Conservation (phyloP, 768 basidiomycete species). For the Dendrothele bispora region DNA sequence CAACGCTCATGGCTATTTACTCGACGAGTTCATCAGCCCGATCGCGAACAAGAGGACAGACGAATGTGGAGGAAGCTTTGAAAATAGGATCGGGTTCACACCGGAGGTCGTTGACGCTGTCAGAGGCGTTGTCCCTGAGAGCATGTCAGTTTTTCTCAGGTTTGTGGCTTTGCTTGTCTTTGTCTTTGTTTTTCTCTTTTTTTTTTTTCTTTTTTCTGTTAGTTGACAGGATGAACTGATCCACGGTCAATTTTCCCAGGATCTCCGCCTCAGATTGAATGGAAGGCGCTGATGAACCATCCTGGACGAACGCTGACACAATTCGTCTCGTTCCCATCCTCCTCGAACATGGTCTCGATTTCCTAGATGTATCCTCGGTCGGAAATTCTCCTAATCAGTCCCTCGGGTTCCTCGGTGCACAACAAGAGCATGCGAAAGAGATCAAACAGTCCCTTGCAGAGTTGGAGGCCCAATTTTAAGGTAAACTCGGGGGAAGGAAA, state of each 20-base stretch:
- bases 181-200: too few relatives aligned
- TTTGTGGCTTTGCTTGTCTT: conserved; percentile 34
- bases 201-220: too few relatives aligned
- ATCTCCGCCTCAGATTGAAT: conserved; percentile 78
- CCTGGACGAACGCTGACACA: conserved; percentile 73
- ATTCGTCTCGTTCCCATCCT: conserved; percentile 59
- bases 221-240: too few relatives aligned
- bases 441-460: conserved; percentile 38
- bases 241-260: conserved; percentile 27
- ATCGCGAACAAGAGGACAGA: conserved; percentile 63
- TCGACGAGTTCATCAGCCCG: conserved; percentile 60
- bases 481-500: conserved; percentile 12
- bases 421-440: conserved; percentile 57
- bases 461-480: not conserved
- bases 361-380: conserved; percentile 71
- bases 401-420: conserved; percentile 36
- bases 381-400: conserved; percentile 51
- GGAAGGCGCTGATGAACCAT: conserved; percentile 58
- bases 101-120: conserved; percentile 65
- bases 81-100: conserved; percentile 63
- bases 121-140: conserved; percentile 53
- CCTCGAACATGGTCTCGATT: conserved; percentile 65
- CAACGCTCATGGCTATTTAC: too few relatives aligned
- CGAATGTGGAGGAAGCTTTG: conserved; percentile 68
- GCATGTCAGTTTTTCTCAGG: conserved; percentile 71